These are phyloP conservation scores for Trametes elegans DNA, from an alignment of 768 basidiomycete genomes.

Conservation along the genomic window DNA sequence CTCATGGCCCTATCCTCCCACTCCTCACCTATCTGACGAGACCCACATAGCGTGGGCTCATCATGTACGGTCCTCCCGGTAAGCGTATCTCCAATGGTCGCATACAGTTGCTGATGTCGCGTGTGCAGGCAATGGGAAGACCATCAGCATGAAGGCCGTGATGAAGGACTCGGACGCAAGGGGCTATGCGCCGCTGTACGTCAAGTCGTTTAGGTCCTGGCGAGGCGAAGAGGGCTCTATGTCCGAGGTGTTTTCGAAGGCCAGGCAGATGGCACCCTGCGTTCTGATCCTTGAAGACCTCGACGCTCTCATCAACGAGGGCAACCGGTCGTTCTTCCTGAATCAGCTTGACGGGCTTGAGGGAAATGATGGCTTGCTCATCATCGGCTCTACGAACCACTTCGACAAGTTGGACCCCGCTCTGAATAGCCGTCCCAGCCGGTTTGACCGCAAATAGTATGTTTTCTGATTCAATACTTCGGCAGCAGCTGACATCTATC, in stretches of 20 bases:
- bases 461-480: constrained; percentile 27
- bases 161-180: constrained; percentile 69
- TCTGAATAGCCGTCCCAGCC: constrained; percentile 72
- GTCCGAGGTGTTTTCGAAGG: constrained; percentile 64
- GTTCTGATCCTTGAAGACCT: constrained; percentile 65
- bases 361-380: constrained; percentile 74
- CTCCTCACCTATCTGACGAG: not conserved
- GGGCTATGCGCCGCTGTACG: constrained; percentile 71
- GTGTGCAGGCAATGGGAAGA: constrained; percentile 72
- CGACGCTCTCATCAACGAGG: constrained; percentile 76
- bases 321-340: constrained; percentile 83
- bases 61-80: constrained; percentile 83
- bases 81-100: not conserved
- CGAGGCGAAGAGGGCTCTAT: constrained; percentile 68
- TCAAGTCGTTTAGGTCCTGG: constrained; percentile 73
- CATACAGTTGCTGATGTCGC: not conserved
- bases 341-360: constrained; percentile 83
- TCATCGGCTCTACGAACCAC: constrained; percentile 83
- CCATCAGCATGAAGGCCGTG: constrained; percentile 77
- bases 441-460: constrained; percentile 86
- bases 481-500: not conserved
- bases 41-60: constrained; percentile 63
- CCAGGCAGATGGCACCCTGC: constrained; percentile 68
- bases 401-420: constrained; percentile 78
- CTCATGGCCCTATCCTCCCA: not conserved